Conservation (phyloP, 2,329 filamentous ascomycete genomes). For the Exophiala viscosa region DNA sequence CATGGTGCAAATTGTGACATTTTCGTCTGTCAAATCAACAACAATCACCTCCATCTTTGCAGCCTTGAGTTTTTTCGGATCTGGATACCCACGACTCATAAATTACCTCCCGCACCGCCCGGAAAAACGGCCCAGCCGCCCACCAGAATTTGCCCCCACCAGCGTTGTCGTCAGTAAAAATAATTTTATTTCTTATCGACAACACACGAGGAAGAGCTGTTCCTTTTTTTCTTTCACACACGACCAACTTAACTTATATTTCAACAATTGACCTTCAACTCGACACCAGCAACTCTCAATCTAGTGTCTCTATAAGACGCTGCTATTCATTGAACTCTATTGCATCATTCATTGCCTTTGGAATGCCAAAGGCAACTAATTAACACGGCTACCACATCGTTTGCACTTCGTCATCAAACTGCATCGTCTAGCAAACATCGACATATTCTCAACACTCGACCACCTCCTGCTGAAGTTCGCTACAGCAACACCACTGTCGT, state of each 20-base stretch:
- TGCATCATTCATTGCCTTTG: slow-evolving; percentile 25
- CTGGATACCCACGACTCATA: no score
- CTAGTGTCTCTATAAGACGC: background rate
- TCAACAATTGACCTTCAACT: slow-evolving; percentile 4
- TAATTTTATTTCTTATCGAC: slow-evolving; percentile 16
- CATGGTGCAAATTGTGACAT: no score
- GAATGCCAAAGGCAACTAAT: slow-evolving; percentile 24
- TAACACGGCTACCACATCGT: slow-evolving; percentile 28
- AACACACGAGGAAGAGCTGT: background rate
- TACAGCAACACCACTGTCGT: slow-evolving; percentile 14
- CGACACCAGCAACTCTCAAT: background rate
- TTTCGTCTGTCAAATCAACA: no score
- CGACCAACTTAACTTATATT: slow-evolving; percentile 5
- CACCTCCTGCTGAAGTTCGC: slow-evolving; percentile 39
- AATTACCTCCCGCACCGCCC: no score
- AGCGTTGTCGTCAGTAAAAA: slow-evolving; percentile 15
- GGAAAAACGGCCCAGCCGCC: background rate
- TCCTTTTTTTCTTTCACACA: no score
- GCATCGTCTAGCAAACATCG: slow-evolving; percentile 41
- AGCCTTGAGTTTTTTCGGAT: no score
- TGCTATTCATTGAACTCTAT: background rate
- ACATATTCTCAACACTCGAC: slow-evolving; percentile 48
- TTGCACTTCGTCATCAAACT: slow-evolving; percentile 38
- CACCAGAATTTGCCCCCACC: slow-evolving; percentile 19
- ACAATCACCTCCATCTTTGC: no score